phyloP scores from a whole-genome alignment of 208 protist species.

The Acanthamoeba sp. region DNA sequence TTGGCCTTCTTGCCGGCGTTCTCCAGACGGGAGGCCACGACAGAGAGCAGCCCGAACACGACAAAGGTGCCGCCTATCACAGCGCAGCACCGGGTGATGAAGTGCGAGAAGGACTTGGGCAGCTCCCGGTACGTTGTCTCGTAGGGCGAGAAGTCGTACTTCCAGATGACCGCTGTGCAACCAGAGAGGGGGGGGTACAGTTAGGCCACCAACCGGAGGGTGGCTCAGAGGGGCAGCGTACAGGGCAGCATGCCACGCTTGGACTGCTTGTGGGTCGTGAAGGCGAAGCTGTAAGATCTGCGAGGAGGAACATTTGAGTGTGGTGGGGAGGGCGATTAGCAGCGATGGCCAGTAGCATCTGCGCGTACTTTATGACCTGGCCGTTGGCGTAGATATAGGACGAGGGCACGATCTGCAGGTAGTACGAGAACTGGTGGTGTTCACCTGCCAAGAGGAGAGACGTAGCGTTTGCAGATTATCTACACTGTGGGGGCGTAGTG shows the following conservation, averaged over 20 bases:
- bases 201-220: neutral
- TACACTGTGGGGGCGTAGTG: too few relatives aligned
- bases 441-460: neutral
- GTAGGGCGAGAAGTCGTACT: constrained; percentile 68
- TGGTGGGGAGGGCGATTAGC: too few relatives aligned
- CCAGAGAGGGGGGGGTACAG: neutral
- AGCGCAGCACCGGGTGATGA: constrained; percentile 69
- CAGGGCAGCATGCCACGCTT: neutral
- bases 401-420: constrained; percentile 12
- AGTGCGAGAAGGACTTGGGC: constrained; percentile 69
- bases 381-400: neutral
- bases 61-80: constrained; percentile 57
- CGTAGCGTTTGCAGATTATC: neutral
- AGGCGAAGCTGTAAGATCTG: neutral
- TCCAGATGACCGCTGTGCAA: neutral
- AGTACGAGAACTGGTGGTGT: neutral
- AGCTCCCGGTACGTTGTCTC: neutral
- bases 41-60: constrained; percentile 21
- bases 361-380: neutral
- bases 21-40: neutral
- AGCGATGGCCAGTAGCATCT: neutral
- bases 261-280: neutral
- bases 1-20: neutral
- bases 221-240: neutral
- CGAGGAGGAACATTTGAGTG: neutral